phyloP scores from a whole-genome alignment of 2,329 filamentous ascomycete genomes.

The Malbranchea cinnamomea region DNA sequence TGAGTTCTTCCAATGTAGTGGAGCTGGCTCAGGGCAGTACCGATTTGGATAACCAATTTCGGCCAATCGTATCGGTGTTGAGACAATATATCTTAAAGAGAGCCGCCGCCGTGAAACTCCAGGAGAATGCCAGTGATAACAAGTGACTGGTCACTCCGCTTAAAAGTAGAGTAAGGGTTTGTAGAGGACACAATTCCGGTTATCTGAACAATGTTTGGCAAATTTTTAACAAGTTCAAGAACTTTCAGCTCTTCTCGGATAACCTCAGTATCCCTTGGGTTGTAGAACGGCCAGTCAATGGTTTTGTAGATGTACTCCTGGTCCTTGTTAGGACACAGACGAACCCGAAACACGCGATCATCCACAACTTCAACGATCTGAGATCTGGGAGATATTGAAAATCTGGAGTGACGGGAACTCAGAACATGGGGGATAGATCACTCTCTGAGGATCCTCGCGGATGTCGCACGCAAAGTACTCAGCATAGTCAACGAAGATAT shows the following conservation, averaged over 20 bases:
- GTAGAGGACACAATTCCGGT: slow-evolving; percentile 2
- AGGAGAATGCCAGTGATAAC: slow-evolving; percentile 10
- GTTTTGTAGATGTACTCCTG: slow-evolving; percentile 4
- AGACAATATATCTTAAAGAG: slow-evolving; percentile 6
- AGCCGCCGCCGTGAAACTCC: slow-evolving; percentile 10
- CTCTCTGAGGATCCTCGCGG: slow-evolving; percentile 3
- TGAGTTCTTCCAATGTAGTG: slow-evolving; percentile 9
- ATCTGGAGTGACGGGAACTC: slow-evolving; percentile 7
- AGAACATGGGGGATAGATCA: slow-evolving; percentile 4
- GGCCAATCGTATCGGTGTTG: neutral
- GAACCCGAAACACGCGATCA: slow-evolving; percentile 1
- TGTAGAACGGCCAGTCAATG: slow-evolving; percentile 5
- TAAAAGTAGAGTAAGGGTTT: slow-evolving; percentile 1
- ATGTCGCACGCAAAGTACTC: slow-evolving; percentile 1
- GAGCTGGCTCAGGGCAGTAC: slow-evolving; percentile 6
- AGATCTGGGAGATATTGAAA: slow-evolving; percentile 7
- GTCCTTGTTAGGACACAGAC: neutral
- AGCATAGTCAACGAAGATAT: slow-evolving; percentile 2
- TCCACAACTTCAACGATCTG: slow-evolving; percentile 2
- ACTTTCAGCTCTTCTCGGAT: slow-evolving; percentile 3
- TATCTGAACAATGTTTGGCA: slow-evolving; percentile 3
- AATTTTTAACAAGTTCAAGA: slow-evolving; percentile 1
- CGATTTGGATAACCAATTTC: slow-evolving; percentile 9
- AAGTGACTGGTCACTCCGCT: neutral
- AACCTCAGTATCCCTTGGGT: slow-evolving; percentile 3